Evolutionary conservation across 208 protist species (phyloP).

Genomic region (Trichomonas gallinae): DNA sequence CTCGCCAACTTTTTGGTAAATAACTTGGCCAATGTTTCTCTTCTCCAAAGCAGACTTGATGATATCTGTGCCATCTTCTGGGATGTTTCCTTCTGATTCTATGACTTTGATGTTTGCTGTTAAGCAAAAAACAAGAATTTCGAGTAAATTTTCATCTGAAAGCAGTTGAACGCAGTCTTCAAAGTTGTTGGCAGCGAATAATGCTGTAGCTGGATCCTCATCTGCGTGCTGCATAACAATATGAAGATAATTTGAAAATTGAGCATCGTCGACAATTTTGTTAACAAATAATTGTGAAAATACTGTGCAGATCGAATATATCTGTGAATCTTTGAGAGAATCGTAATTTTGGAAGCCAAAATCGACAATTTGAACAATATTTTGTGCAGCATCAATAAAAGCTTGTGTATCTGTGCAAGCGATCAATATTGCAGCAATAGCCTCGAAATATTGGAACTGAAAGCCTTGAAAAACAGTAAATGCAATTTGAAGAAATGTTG

Average conservation of each 20-base stretch:
- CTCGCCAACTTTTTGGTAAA: not conserved
- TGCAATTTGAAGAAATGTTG: not conserved
- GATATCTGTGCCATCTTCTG: not conserved
- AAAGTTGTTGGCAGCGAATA: not conserved
- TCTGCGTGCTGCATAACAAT: not conserved
- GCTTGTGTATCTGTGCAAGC: not conserved
- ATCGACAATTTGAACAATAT: not conserved
- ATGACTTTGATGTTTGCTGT: not conserved
- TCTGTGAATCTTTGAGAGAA: not conserved
- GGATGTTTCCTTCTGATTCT: not conserved
- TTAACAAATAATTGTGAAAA: not conserved
- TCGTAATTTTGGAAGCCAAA: not conserved
- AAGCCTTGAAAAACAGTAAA: not conserved
- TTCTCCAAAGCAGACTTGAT: not conserved
- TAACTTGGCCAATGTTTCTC: not conserved
- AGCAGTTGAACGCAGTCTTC: not conserved
- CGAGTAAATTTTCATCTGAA: not conserved
- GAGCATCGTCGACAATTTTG: not conserved
- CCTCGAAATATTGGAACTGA: not conserved
- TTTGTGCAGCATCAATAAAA: not conserved
- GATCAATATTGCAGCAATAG: not conserved
- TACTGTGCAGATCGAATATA: not conserved
- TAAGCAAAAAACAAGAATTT: not conserved
- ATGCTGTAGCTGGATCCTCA: not conserved
- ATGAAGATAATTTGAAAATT: not conserved